These are phyloP conservation scores for Umbelopsis sp. DNA, from an alignment of 371 early-diverging fungal species.

Conservation along the genomic window DNA sequence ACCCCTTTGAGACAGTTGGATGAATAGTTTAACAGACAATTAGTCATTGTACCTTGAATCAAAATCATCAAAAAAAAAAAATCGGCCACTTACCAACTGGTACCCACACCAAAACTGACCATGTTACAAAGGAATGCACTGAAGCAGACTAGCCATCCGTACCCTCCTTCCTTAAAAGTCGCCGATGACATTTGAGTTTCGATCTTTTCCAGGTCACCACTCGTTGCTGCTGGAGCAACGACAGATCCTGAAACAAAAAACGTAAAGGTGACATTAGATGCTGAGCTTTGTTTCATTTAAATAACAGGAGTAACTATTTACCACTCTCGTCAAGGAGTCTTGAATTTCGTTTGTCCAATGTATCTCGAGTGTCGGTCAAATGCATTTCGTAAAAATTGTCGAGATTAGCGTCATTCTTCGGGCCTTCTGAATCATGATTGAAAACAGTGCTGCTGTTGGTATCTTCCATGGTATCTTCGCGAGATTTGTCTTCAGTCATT, in stretches of 20 bases:
- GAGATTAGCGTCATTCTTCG: background rate
- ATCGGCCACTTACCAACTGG: slow-evolving; percentile 31
- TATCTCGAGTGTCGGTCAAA: background rate
- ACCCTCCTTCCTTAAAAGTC: slow-evolving; percentile 46
- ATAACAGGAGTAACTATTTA: too few species aligned
- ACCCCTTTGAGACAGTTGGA: slow-evolving; percentile 1
- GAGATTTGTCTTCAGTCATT: background rate
- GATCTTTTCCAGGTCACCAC: slow-evolving; percentile 5
- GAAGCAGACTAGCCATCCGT: slow-evolving; percentile 63
- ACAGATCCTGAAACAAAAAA: too few species aligned
- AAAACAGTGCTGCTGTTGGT: background rate
- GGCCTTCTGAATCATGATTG: background rate
- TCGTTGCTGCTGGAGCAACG: background rate
- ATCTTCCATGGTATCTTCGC: background rate
- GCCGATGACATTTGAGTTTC: background rate
- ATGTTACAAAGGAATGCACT: slow-evolving; percentile 59
- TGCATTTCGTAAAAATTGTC: slow-evolving; percentile 15
- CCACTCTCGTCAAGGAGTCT: background rate
- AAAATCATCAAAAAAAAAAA: too few species aligned
- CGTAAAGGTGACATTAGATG: too few species aligned
- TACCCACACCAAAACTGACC: slow-evolving; percentile 51
- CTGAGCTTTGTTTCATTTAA: too few species aligned
- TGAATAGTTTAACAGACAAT: too few species aligned
- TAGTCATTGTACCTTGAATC: too few species aligned
- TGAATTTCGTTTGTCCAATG: background rate